Evolutionary conservation across 2,329 filamentous ascomycete genomes (phyloP).

Genomic region (Curvularia sp.): DNA sequence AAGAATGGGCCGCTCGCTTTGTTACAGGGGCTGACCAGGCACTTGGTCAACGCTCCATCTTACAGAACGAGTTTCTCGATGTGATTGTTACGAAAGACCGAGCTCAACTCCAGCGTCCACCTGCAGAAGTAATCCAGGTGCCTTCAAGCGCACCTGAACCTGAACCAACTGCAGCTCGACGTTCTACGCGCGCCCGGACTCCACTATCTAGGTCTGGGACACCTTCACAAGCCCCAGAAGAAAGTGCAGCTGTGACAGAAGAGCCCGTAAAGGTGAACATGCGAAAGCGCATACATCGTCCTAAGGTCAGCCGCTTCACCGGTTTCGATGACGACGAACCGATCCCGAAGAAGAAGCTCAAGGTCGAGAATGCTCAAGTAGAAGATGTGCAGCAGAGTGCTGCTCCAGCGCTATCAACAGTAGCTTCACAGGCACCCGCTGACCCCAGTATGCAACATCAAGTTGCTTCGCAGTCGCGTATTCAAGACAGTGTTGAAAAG

Average conservation of each 20-base stretch:
- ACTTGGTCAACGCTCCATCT: slow-evolving; percentile 81
- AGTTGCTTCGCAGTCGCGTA: slow-evolving; percentile 41
- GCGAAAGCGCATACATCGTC: slow-evolving; percentile 45
- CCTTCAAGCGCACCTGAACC: slow-evolving; percentile 30
- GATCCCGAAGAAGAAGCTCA: slow-evolving; percentile 37
- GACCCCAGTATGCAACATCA: slow-evolving; percentile 33
- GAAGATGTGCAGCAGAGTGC: slow-evolving; percentile 35
- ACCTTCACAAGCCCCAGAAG: slow-evolving; percentile 30
- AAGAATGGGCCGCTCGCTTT: slow-evolving; percentile 74
- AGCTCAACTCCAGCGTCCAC: slow-evolving; percentile 70
- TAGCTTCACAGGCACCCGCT: slow-evolving; percentile 26
- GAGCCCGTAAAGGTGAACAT: slow-evolving; percentile 37
- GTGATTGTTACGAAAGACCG: slow-evolving; percentile 85
- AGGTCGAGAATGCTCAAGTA: slow-evolving; percentile 37
- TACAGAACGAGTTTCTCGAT: slow-evolving; percentile 91
- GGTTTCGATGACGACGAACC: slow-evolving; percentile 70
- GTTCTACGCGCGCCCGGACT: slow-evolving; percentile 26
- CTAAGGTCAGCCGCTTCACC: slow-evolving; percentile 67
- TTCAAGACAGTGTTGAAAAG: slow-evolving; percentile 48
- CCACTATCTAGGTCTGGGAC: slow-evolving; percentile 26
- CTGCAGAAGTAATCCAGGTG: slow-evolving; percentile 55
- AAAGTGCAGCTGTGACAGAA: slow-evolving; percentile 21
- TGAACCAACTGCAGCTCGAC: slow-evolving; percentile 19
- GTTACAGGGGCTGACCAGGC: slow-evolving; percentile 72
- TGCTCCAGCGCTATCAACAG: slow-evolving; percentile 5